A percentile compares a stretch with the other conserved stretches of the same genome.
phyloP scores from a whole-genome alignment of 208 protist genomes.

The Crithidia fasciculata region DNA sequence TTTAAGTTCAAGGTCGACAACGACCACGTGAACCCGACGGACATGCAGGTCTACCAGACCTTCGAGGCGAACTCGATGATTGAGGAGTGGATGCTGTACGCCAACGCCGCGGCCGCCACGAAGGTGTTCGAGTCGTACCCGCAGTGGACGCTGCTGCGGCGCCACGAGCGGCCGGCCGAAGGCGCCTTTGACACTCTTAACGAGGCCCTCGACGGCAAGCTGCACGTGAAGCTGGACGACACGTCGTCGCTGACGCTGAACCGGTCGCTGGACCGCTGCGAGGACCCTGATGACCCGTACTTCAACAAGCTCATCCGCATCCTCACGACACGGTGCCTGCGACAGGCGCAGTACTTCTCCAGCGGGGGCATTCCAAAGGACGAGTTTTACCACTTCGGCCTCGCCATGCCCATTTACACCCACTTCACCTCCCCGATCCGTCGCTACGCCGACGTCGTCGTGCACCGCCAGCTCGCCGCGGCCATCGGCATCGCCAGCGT shows the following conservation, averaged over 20 bases:
- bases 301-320: conserved; percentile 94
- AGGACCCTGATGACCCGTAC: conserved; percentile 80
- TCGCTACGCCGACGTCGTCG: conserved; percentile 94
- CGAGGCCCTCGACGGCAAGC: conserved; percentile 67
- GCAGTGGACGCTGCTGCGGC: conserved; percentile 85
- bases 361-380: conserved; percentile 80
- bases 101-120: conserved; percentile 92
- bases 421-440: conserved; percentile 97
- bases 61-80: conserved; percentile 95
- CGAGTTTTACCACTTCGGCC: conserved; percentile 93
- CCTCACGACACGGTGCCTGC: conserved; percentile 91
- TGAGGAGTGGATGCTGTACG: conserved; percentile 97
- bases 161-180: conserved; percentile 88
- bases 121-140: conserved; percentile 84
- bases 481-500: conserved; percentile 69
- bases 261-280: conserved; percentile 80
- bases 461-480: conserved; percentile 92
- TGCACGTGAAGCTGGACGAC: conserved; percentile 78
- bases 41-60: conserved; percentile 91
- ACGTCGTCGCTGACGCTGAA: conserved; percentile 86
- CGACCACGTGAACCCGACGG: conserved; percentile 85
- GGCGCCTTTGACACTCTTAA: conserved; percentile 88
- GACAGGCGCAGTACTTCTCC: conserved; percentile 94
- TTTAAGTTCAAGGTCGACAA: conserved; percentile 93
- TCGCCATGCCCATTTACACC: conserved; percentile 95